Evolutionary conservation across 2,329 filamentous ascomycete genomes (phyloP).

Genomic region (Bipolaris zeicola): DNA sequence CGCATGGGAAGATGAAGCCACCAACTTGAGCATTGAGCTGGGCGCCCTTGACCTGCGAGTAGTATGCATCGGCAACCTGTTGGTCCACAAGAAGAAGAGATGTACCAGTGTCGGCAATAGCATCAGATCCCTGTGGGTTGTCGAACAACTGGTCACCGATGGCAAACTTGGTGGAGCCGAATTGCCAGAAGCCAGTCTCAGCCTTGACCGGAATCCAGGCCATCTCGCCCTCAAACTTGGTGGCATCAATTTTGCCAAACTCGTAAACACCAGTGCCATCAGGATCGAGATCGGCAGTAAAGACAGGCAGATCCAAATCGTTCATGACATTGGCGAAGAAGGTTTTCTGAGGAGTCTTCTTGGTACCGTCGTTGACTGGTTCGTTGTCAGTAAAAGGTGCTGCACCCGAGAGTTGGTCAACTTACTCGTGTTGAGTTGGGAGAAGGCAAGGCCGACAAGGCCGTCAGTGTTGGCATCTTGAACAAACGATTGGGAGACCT

Average conservation of each 20-base stretch:
- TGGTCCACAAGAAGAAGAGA: conserved; percentile 66
- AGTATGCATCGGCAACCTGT: conserved; percentile 56
- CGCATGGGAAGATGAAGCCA: conserved; percentile 54
- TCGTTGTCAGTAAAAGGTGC: background rate
- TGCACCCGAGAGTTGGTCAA: conserved; percentile 46
- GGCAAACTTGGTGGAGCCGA: conserved; percentile 62
- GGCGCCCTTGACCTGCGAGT: conserved; percentile 49
- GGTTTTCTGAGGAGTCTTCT: conserved; percentile 68
- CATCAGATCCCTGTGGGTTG: conserved; percentile 55
- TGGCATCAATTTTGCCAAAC: conserved; percentile 71
- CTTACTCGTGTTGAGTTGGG: conserved; percentile 62
- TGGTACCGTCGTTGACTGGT: conserved; percentile 51
- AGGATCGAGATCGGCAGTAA: conserved; percentile 71
- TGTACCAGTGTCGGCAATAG: conserved; percentile 63
- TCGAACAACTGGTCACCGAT: conserved; percentile 61
- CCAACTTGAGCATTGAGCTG: conserved; percentile 45
- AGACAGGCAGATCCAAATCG: conserved; percentile 67
- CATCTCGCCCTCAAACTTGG: conserved; percentile 67
- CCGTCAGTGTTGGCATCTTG: conserved; percentile 67
- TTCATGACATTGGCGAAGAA: conserved; percentile 73
- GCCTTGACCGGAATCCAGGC: conserved; percentile 66
- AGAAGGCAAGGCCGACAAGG: conserved; percentile 72
- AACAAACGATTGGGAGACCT: conserved; percentile 64
- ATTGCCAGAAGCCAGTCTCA: conserved; percentile 71
- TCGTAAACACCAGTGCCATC: conserved; percentile 69